Conservation (phyloP, 306 rosid genomes). For the Sophora flavescens region DNA sequence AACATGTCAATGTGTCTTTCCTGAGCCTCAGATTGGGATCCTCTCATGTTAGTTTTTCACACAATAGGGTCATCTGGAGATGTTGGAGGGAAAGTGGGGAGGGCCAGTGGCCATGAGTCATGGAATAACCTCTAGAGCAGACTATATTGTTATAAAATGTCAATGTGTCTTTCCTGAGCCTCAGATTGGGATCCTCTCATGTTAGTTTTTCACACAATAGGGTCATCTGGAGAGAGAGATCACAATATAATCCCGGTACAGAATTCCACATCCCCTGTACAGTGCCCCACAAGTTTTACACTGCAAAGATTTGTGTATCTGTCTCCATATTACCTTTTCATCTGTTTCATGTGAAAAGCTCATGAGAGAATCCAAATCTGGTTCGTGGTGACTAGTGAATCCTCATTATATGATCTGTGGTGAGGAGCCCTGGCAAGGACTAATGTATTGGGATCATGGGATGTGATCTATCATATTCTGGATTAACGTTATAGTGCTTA, state of each 20-base stretch:
- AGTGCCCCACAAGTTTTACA: background rate
- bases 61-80: background rate
- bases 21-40: background rate
- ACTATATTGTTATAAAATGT: conserved; percentile 14
- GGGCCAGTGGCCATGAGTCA: conserved; percentile 9
- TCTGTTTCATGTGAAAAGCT: conserved; percentile 17
- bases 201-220: conserved; percentile 27
- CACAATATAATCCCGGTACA: background rate
- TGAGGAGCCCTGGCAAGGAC: conserved; percentile 24
- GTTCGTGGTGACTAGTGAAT: background rate
- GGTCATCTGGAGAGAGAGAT: background rate
- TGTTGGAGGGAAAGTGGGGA: too few species aligned
- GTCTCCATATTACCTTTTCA: conserved; percentile 21
- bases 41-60: conserved; percentile 12
- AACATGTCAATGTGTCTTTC: background rate
- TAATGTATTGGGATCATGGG: conserved; percentile 24
- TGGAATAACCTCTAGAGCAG: background rate
- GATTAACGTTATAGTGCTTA: conserved; percentile 10
- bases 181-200: background rate
- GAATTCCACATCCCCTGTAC: conserved; percentile 4
- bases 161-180: background rate
- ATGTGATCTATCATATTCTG: background rate
- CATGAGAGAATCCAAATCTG: background rate
- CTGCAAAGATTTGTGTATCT: conserved; percentile 4
- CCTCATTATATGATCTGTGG: conserved; percentile 15